Evolutionary conservation across 1,284 basidiomycete genomes (phyloP), one percentile per base, ranked within the genome.

Genomic region (Ustilago lituana): DNA sequence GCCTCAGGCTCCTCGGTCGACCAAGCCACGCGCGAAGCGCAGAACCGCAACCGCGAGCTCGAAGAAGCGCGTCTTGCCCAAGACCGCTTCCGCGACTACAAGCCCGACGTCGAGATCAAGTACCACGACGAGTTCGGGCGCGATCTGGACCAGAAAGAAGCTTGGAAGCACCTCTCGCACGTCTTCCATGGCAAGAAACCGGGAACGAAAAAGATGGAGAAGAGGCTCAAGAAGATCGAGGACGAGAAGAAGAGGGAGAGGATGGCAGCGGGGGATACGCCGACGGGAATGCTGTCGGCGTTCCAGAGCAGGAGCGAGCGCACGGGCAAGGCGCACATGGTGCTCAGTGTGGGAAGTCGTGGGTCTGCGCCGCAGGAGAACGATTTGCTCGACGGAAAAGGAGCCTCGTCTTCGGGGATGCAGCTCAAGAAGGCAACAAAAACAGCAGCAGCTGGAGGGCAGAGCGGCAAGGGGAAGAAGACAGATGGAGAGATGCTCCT

Each of bases 101-200:
- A 94, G 83, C 96, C 96, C 1, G 94, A 96, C 82, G 87, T 99
- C 75, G 92, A 95, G 69, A 92, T 98, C 79, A 91, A 91, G 59
- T 99, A 98, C 83, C 91, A 95, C 73, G 96, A 99, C 82, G 75
- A 81, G 56, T 92, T 93, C 80, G 96, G 96, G n/a, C 87, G 94
- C 19, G 83, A 86, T 65, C 85, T 98, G 81, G 92, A 91, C 22
- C 89, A 90, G 29, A 98, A 98, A 85, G 96, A 99, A 60, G 83
- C 83, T 20, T 84, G 83, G 83, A 84, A 84, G 68, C 63, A 71
- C 22, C 73, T 82, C 12, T 75, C 71, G 40, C 80, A 82, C 64
- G 65, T 73, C 14, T 82, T 82, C 73, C 80, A 82, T 57, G 80
- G 80, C 23, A 78, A 75, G 46, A 67, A 58, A 31, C 80, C 79